Base-by-base conservation (phyloP, 1,139 yeast genomes). In the Lodderomyces oxycetoniae region DNA sequence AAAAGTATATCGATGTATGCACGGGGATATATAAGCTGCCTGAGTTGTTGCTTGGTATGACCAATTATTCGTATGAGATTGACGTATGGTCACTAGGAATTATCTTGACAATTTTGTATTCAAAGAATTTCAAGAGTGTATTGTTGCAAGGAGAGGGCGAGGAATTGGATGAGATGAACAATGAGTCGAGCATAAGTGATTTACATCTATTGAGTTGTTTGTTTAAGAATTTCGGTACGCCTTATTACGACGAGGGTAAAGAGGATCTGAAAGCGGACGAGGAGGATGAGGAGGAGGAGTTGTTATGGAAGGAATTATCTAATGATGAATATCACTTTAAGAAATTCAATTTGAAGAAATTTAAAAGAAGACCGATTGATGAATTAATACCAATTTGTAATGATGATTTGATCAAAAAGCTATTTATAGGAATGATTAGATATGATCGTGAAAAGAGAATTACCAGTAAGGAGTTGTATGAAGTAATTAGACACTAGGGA, bases 61-160 rank as follows among this genome's bases (percentile, higher is more conserved):
- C 67, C 6, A 67, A 71, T 39, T 91, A 91, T 53, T 60, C 73
- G 2, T 55, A 53, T 27, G 78, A 72, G 28, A 64, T 89, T 4
- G 98, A 91, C 51, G 66, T 87, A 19, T 91, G 97, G 97, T 65
- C 86, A 0, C 52, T 81, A 13, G 94, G 91, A 2, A 71, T 91
- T 6, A 46, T 86, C 1, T 51, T 82, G 39, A 75, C 85, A n/a
- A 63, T 75, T 34, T 52, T 88, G 33, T 74, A 72, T 43, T 75
- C 83, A 27, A 37, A 41, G 0, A 56, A 71, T 34, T 69, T 76
- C 11, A 46, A 54, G 5, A 64, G 76, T 2, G 57, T 73, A 1
- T 60, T 75, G 29, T 46, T 34, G 11, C 14, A 24, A 8, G 32
- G n/a, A 6, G 32, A 11, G 3, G 29, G 24, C 17, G 28, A 27